Evolutionary conservation across 78 protist species (phyloP), one percentile per base, ranked within the genome.

Genomic region (Protostelium mycophagum): DNA sequence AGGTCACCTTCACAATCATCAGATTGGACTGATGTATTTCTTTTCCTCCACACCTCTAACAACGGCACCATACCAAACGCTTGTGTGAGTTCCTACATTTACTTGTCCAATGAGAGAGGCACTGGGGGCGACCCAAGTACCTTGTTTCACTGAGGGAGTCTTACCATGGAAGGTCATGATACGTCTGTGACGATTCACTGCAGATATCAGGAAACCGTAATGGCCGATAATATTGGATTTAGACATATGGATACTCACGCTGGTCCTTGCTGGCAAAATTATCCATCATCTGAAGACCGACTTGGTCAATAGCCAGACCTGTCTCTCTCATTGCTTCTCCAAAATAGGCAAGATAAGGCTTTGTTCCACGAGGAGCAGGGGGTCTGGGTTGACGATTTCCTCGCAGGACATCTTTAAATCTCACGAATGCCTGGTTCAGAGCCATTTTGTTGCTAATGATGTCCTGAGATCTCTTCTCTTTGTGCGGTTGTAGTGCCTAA

Each of bases 181-280:
- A 51, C 73, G 73, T 51, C 73, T 51, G 73, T 51, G 73, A 51
- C 73, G 73, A 51, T 51, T 51, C 73, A 51, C 73, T 51, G 73
- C 31, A 51, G 73, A 51, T 51, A 51, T 51, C 16, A 51, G 16
- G 73, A 16, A 25, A 51, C 73, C 5, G 31, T 16, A 25, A 51
- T 51, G 73, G 73, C 5, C 31, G 73, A 51, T 51, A 16, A 16
- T 51, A n/a, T n/a, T n/a, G n/a, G n/a, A n/a, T n/a, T n/a, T n/a
- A n/a, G n/a, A n/a, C n/a, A n/a, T n/a, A n/a, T n/a, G n/a, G n/a
- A n/a, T n/a, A n/a, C 73, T 51, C 73, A 51, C 73, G 73, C 31
- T 51, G 73, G 73, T 51, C 73, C 73, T 51, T 51, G 31, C 16
- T 5, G 5, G 73, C 73, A 16, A 51, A 51, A 5, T 51, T 51